Evolutionary conservation across 352 stramenopile species (phyloP), one percentile per base, ranked within the genome.

Genomic region (Thraustochytrium striatum): DNA sequence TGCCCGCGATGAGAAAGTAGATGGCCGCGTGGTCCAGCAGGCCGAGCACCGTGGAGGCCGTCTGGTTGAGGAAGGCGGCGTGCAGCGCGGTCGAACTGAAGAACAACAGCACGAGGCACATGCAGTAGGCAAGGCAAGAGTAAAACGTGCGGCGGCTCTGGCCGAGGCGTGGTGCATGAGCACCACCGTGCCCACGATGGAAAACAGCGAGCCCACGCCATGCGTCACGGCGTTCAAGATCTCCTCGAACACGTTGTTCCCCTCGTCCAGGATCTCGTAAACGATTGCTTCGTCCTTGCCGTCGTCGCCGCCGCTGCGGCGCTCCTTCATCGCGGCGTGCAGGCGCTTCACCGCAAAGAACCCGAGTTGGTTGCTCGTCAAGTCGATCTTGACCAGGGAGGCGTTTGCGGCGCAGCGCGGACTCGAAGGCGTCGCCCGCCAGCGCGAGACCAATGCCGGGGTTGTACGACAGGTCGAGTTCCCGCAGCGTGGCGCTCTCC

Each of bases 211-310:
- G 9, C 82, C 83, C 9, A 85, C 35, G 1, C 83, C 83, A 50
- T 87, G 84, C 1, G 81, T 84, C 3, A 85, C 55, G n/a, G 72
- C 73, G 65, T 87, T 87, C 30, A 87, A 65, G 16, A 87, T 62
- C 52, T 83, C 79, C 33, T 83, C 79, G 43, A 83, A 83, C 8
- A 83, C 72, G 53, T 83, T 81, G 73, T 83, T 83, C 36, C 79
- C 79, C n/a, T 57, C 25, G 35, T 82, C 81, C 3, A 30, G 50
- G 1, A 83, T 72, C 13, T 80, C 32, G 57, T 61, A 72, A 3
- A 19, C 28, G n/a, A 61, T 68, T 19, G 30, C 0, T 57, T 47
- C 21, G 55, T 35, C 33, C 50, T 81, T n/a, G 70, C 58, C 13
- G 44, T 32, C 28, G 43, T 80, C 7, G 16, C 19, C n/a, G 16